Percentiles rank a stretch among this genome's conserved stretches.
phyloP scores from a whole-genome alignment of 106 monocot genomes.

The Apostasia shenzhenica region DNA sequence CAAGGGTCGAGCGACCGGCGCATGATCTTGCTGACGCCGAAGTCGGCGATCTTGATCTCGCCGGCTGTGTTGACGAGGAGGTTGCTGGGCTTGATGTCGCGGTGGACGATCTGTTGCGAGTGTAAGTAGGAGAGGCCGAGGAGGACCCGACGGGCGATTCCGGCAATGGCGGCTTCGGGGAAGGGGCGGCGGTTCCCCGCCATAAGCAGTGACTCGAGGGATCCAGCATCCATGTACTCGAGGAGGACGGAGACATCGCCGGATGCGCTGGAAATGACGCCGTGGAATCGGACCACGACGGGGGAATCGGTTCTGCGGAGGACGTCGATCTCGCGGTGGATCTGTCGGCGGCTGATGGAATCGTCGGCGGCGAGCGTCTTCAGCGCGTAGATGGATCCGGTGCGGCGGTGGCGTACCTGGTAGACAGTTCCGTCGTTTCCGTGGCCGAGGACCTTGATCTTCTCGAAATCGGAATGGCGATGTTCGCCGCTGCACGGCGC shows the following conservation, averaged over 20 bases:
- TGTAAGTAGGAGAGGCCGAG: conserved; percentile 55
- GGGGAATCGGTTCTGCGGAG: conserved; percentile 51
- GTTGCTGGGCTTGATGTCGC: conserved; percentile 51
- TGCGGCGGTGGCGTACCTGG: conserved; percentile 66
- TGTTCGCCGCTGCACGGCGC: conserved; percentile 15
- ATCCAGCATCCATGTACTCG: conserved; percentile 41
- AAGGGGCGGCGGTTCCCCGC: conserved; percentile 4
- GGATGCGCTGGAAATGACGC: conserved; percentile 22
- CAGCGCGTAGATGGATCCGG: conserved; percentile 45
- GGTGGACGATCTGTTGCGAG: conserved; percentile 43
- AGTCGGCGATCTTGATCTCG: conserved; percentile 75
- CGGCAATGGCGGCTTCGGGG: conserved; percentile 46
- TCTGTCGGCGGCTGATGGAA: conserved; percentile 2
- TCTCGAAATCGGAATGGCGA: conserved; percentile 62
- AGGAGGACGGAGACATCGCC: conserved; percentile 44
- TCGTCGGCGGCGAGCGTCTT: conserved; percentile 44
- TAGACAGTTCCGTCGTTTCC: conserved; percentile 92
- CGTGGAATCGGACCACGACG: conserved; percentile 37
- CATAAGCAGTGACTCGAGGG: conserved; percentile 21
- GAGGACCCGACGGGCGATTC: conserved; percentile 42
- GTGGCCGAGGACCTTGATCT: conserved; percentile 62
- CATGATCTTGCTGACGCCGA: conserved; percentile 61
- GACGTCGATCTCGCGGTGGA: conserved; percentile 42
- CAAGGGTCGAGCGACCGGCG: conserved; percentile 40
- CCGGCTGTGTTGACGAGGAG: conserved; percentile 36